A percentile compares a stretch with the other conserved stretches of the same genome.
phyloP scores from a whole-genome alignment of 2,329 filamentous ascomycete species.

The Fusarium anthophilum region DNA sequence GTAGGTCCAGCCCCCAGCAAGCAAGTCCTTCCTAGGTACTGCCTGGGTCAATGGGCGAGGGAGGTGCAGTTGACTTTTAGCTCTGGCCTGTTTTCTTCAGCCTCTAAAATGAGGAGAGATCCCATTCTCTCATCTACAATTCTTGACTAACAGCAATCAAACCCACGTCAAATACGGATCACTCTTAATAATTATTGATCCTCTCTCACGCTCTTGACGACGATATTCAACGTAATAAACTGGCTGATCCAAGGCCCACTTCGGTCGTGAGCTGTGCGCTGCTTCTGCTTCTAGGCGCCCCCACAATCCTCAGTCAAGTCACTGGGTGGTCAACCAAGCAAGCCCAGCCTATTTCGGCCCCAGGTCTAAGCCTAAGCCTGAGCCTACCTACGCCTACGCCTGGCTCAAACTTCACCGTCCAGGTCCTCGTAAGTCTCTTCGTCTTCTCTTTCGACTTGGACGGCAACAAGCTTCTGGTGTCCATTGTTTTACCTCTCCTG shows the following conservation, averaged over 20 bases:
- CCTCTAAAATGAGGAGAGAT: neutral
- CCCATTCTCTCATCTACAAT: neutral
- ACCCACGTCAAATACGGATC: neutral
- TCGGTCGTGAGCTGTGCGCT: slow-evolving; percentile 15
- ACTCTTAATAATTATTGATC: neutral
- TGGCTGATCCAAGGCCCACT: slow-evolving; percentile 33
- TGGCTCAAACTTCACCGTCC: slow-evolving; percentile 43
- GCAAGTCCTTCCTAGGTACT: neutral
- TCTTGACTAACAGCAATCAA: neutral
- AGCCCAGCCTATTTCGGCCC: slow-evolving; percentile 40
- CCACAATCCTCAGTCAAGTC: slow-evolving; percentile 19
- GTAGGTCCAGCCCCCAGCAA: neutral
- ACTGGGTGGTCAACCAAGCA: slow-evolving; percentile 24
- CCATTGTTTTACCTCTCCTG: slow-evolving; percentile 18
- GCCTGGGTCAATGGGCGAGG: neutral
- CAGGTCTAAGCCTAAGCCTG: slow-evolving; percentile 30
- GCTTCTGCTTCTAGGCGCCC: slow-evolving; percentile 3
- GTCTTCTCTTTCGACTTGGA: slow-evolving; percentile 21
- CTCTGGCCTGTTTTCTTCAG: slow-evolving; percentile 10
- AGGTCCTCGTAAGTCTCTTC: slow-evolving; percentile 36
- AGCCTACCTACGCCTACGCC: slow-evolving; percentile 32
- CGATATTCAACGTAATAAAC: slow-evolving; percentile 9
- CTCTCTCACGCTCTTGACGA: neutral
- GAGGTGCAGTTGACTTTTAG: neutral
- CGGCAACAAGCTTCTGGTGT: slow-evolving; percentile 20